Base-by-base conservation (phyloP, 768 basidiomycete species). In the Royoungia palumana region DNA sequence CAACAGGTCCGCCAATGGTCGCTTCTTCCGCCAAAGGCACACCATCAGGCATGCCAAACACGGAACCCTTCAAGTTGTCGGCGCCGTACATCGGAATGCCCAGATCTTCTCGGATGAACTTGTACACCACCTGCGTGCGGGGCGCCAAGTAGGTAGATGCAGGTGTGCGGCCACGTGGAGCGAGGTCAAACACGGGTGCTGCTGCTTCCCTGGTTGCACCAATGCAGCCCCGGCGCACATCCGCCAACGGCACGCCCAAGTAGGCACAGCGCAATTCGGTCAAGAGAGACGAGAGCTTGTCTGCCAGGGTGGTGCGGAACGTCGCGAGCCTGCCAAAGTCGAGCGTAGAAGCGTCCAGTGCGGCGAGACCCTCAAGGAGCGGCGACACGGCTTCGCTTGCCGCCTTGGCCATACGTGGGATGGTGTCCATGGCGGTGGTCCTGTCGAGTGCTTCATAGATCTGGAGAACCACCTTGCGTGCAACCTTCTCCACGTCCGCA, bases 61-160 rank as follows among this genome's bases (percentile, higher is more conserved):
- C 77, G 55, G 81, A 85, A 8, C 70, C 67, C 35, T 72, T 70
- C 51, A 82, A 72, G 60, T 93, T 93, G 57, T 89, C 87, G 8
- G 76, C 72, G 14, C 89, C 89, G 54, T 90, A 82, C 87, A 90
- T 92, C 55, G 72, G 72, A 51, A 92, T 79, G n/a, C 87, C 87
- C 24, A 93, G 70, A 8, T 75, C 77, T 19, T 78, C 50, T 28
- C 91, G 75, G 6, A 94, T 79, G 53, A 82, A 94, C 63, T 87
- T 82, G 66, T 94, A 94, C 20, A 93, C 65, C 6, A 80, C 71
- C 11, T 80, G 75, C 4, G 89, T 89, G 16, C 67, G 58, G 0
- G 67, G 56, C 1, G 67, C 62, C 35, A 94, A 75, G 66, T 74
- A 81, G 10, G 60, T 58, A 52, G 82, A 80, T 2, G 91, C 89